A percentile compares a stretch with the other conserved stretches of the same genome.
Conservation (phyloP, 73 alveolate genomes). For the Blepharisma stoltei region DNA sequence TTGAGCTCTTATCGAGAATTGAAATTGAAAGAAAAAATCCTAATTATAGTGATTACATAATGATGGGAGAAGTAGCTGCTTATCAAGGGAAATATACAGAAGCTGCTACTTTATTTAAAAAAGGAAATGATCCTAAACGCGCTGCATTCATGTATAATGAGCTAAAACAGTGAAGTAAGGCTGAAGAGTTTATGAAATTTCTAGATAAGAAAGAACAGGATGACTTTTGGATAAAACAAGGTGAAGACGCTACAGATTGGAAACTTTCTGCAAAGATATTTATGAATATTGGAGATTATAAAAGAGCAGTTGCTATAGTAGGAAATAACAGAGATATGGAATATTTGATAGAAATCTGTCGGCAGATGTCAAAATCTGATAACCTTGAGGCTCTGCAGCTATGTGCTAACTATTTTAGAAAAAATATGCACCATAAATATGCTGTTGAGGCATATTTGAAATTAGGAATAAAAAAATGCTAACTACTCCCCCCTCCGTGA, state of each 20-base stretch:
- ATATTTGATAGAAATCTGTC: conserved; percentile 79
- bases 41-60: conserved; percentile 15
- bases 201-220: conserved; percentile 45
- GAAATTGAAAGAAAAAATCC: conserved; percentile 54
- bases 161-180: conserved; percentile 80
- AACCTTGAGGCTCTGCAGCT: conserved; percentile 77
- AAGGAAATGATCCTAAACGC: conserved; percentile 69
- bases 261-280: conserved; percentile 85
- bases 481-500: no score
- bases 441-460: conserved; percentile 88
- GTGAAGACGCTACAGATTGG: conserved; percentile 83
- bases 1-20: conserved; percentile 66
- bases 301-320: conserved; percentile 81
- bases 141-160: conserved; percentile 80
- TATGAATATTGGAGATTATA: conserved; percentile 64
- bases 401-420: conserved; percentile 84
- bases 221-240: conserved; percentile 70
- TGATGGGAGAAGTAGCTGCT: conserved; percentile 84
- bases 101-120: conserved; percentile 70
- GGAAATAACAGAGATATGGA: conserved; percentile 81
- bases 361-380: conserved; percentile 67
- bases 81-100: conserved; percentile 84
- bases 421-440: conserved; percentile 80
- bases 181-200: conserved; percentile 65
- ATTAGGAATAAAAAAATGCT: no score